Percentiles rank a stretch among this genome's conserved stretches.
phyloP scores from a whole-genome alignment of 768 basidiomycete species.

The Panaeolus papilionaceus region DNA sequence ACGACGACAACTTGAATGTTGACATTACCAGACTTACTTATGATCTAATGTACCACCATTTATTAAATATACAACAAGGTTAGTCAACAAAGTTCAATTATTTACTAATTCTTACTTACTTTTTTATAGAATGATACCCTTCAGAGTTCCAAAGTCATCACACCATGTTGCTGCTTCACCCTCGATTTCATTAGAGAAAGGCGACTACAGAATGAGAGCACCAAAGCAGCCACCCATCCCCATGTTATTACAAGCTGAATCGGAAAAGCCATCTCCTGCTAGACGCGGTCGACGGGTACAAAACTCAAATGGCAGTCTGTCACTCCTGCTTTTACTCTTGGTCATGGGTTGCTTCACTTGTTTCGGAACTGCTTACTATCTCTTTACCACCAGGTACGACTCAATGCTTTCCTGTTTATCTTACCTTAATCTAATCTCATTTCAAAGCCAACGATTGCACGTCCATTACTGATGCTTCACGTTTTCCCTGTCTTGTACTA shows the following conservation, averaged over 20 bases:
- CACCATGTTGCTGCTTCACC: slow-evolving; percentile 53
- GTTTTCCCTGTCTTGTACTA: slow-evolving; percentile 1
- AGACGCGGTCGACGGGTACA: slow-evolving; percentile 16
- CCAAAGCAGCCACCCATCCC: slow-evolving; percentile 36
- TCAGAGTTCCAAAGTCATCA: slow-evolving; percentile 30
- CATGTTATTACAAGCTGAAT: slow-evolving; percentile 21
- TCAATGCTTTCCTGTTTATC: slow-evolving; percentile 22
- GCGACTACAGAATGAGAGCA: slow-evolving; percentile 66
- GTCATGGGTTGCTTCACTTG: slow-evolving; percentile 54
- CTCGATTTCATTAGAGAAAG: slow-evolving; percentile 69
- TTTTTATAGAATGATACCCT: slow-evolving; percentile 32
- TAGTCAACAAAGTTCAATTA: not conserved
- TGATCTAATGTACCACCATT: slow-evolving; percentile 1
- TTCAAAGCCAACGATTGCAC: slow-evolving; percentile 32
- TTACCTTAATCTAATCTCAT: slow-evolving; percentile 36
- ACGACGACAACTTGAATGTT: not conserved
- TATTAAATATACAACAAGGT: not conserved
- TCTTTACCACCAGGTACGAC: slow-evolving; percentile 68
- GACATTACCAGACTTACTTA: not conserved
- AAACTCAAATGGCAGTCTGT: slow-evolving; percentile 35
- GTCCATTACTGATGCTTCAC: slow-evolving; percentile 19
- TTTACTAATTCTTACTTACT: not conserved
- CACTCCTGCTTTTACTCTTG: slow-evolving; percentile 53
- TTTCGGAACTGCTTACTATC: slow-evolving; percentile 68
- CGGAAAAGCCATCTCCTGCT: not conserved